Base-by-base conservation (phyloP, 441 rosid species). In the Populus hybrid region DNA sequence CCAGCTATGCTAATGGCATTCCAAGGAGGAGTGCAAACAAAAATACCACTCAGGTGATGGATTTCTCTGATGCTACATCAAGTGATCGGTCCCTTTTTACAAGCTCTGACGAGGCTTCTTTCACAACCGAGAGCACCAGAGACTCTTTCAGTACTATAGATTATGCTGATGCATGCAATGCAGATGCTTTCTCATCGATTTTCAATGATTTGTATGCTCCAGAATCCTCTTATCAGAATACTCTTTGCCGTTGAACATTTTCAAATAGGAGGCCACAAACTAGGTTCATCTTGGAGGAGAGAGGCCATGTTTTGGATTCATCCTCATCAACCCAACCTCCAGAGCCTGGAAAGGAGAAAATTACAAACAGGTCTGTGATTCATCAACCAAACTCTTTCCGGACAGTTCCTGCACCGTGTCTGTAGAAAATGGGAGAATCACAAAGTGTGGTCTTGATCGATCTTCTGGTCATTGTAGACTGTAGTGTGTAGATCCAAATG, bases 51-150 rank as follows among this genome's bases (percentile, higher is more conserved):
- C 83, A 76, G 1, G 78, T 74, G 68, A 74, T 78, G 79, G 90
- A 85, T 76, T 88, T 88, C 77, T 86, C 87, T 38, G 94, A 93
- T 70, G 88, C 91, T 66, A 83, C 94, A 16, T 89, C 94, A 76
- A 92, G 98, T 53, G 95, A 93, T 42, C 82, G 96, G 96, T 93
- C 98, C 74, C 85, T 92, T 76, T 92, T 93, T 77, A 92, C 98
- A 45, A 93, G 96, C 86, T 93, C 94, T n/a, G 98, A 93, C 2
- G 98, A 93, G 82, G 93, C 96, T 78, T 90, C 98, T n/a, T 89
- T 92, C 83, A 92, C 97, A 21, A 93, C 98, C 1, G 98, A 93
- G 84, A 91, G 96, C 80, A 85, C 98, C 10, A 83, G 96, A 79
- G 98, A 92, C 84, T 93, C 98, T 3, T 89, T 90, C 84, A 93